Evolutionary conservation across 805 yeast genomes (phyloP), one percentile per base, ranked within the genome.

Genomic region (Saccharomycopsis selenospora): DNA sequence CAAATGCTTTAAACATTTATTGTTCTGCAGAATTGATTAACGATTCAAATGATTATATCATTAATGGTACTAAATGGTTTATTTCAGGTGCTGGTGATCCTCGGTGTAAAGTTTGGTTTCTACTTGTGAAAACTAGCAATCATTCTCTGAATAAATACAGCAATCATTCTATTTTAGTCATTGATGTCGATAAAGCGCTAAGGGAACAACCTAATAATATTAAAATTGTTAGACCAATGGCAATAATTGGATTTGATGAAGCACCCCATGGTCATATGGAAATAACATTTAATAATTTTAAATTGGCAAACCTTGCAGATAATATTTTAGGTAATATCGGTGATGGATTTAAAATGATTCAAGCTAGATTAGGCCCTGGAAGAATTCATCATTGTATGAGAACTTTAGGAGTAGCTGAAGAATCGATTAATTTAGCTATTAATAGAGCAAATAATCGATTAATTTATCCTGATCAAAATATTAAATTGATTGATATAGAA

Each of bases 241-340:
- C 57, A 17, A 77, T 79, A 1, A 73, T 76, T 57, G 85, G 85
- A 2, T 77, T 70, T 54, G 85, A 79, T 57, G 85, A 79, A 58
- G 83, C 84, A 24, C 85, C 85, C 3, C 85, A 79, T 59, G 85
- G 85, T n/a, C 85, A 80, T 58, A 75, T 76, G 65, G 84, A 79
- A 59, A 69, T 80, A 47, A 66, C 61, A 43, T 80, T 80, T 60
- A 62, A 67, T 28, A 65, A 74, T 57, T 73, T 68, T 52, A 75
- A 69, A 46, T 69, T 79, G 7, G 72, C 77, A 3, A 56, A 53
- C 18, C 71, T 68, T 6, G 27, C 29, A n/a, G 50, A 50, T 25
- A 50, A 50, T 33, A 55, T 61, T 14, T 68, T 71, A 46, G 73
- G 68, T 60, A 59, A 64, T n/a, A 65, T 76, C 48, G 84, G 85